phyloP scores from a whole-genome alignment of 2,329 filamentous ascomycete species.

The Ophiostoma sp. region DNA sequence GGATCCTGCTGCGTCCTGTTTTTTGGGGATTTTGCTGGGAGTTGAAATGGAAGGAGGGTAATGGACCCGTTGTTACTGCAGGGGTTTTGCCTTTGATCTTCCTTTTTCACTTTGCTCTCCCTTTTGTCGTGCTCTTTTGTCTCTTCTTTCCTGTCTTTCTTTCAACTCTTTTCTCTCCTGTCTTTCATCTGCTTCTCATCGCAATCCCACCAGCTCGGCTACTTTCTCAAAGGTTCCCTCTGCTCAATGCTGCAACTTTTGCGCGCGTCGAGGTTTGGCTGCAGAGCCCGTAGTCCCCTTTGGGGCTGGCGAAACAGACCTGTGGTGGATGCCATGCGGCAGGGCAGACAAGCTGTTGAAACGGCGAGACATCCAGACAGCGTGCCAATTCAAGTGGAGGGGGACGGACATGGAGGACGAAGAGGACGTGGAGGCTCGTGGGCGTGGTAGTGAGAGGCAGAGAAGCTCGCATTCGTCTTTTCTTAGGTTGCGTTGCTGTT shows the following conservation, averaged over 20 bases:
- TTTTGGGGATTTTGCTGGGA: neutral
- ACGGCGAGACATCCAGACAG: neutral
- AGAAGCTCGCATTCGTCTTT: neutral
- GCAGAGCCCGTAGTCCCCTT: conserved; percentile 12
- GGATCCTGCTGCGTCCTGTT: conserved; percentile 9
- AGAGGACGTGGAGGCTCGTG: neutral
- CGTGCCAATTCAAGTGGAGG: neutral
- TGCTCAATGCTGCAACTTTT: neutral
- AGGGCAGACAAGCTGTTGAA: conserved; percentile 13
- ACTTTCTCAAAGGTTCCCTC: neutral
- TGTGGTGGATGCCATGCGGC: conserved; percentile 9
- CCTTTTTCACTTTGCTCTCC: neutral
- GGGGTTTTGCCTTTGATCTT: neutral
- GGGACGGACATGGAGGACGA: neutral
- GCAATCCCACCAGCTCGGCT: neutral
- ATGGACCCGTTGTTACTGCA: conserved; percentile 5
- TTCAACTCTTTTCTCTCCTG: neutral
- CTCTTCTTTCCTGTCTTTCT: neutral
- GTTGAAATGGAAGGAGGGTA: conserved; percentile 8
- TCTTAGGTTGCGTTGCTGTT: neutral
- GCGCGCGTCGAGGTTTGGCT: neutral
- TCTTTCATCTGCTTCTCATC: neutral
- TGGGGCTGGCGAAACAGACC: conserved; percentile 17
- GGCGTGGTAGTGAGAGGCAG: neutral
- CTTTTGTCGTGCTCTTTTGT: neutral